phyloP scores from a whole-genome alignment of 345 rosid species.

The Hibiscus syriacus region DNA sequence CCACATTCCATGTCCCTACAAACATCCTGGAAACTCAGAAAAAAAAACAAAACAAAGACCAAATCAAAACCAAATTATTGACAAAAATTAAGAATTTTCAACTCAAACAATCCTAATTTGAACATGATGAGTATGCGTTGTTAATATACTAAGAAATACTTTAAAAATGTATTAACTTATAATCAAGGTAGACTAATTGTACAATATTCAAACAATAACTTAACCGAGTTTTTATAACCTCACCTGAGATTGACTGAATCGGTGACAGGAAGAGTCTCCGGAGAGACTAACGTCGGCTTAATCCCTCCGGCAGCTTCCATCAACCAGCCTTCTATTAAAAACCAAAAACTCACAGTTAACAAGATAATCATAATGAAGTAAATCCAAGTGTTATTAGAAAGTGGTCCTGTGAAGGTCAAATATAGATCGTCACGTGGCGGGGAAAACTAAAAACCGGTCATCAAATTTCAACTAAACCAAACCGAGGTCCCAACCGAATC shows the following conservation, averaged over 20 bases:
- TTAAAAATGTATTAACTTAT: no score
- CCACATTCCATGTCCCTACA: conserved; percentile 95
- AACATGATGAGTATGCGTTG: no score
- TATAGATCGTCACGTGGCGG: conserved; percentile 31
- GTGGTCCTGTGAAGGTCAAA: background rate
- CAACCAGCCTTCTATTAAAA: conserved; percentile 34
- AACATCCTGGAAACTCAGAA: conserved; percentile 45
- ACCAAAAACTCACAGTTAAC: background rate
- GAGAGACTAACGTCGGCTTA: conserved; percentile 1
- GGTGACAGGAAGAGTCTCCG: conserved; percentile 9
- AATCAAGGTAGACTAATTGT: no score
- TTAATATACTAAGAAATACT: no score
- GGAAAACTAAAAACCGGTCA: background rate
- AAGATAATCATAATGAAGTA: background rate
- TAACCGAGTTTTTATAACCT: background rate
- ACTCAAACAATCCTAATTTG: background rate
- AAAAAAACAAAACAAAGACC: background rate
- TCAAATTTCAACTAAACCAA: conserved; percentile 15
- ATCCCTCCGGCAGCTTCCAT: conserved; percentile 26
- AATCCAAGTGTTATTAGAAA: background rate
- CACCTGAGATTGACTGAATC: conserved; percentile 55
- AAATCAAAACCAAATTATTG: conserved; percentile 1
- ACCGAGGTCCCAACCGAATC: conserved; percentile 5
- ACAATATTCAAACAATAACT: background rate
- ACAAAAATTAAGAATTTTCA: background rate